phyloP scores from a whole-genome alignment of 441 rosid genomes.

The Pelargonium myrrhifolium region DNA sequence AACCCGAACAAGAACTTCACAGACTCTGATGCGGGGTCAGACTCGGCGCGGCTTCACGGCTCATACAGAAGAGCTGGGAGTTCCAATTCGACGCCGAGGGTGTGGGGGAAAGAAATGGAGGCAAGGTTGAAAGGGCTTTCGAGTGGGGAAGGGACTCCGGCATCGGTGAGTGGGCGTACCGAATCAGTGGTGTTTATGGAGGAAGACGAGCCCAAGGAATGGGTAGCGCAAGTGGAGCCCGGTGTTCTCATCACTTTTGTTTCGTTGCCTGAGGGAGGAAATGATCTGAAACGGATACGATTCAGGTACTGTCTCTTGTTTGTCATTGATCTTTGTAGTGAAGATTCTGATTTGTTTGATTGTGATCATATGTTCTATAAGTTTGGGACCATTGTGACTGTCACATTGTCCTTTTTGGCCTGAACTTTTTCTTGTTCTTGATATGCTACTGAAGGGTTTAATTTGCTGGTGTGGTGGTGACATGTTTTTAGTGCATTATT shows the following conservation, averaged over 20 bases:
- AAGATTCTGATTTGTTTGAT: slow-evolving; percentile 9
- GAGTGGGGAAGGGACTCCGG: slow-evolving; percentile 82
- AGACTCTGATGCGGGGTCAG: slow-evolving; percentile 58
- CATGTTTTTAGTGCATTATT: slow-evolving; percentile 4
- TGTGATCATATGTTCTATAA: slow-evolving; percentile 15
- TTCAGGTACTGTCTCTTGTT: slow-evolving; percentile 49
- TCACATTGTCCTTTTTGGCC: slow-evolving; percentile 15
- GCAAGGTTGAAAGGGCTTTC: slow-evolving; percentile 61
- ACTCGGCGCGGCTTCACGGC: slow-evolving; percentile 50
- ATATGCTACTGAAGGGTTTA: slow-evolving; percentile 14
- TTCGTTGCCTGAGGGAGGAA: slow-evolving; percentile 72
- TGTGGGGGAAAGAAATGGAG: slow-evolving; percentile 72
- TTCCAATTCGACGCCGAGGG: slow-evolving; percentile 48
- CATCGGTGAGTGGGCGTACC: slow-evolving; percentile 62
- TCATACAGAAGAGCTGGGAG: slow-evolving; percentile 68
- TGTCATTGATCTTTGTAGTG: slow-evolving; percentile 10
- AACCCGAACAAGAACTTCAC: slow-evolving; percentile 40
- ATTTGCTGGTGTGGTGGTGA: slow-evolving; percentile 13
- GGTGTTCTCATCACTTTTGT: slow-evolving; percentile 84
- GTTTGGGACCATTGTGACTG: not conserved
- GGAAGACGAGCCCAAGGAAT: slow-evolving; percentile 84
- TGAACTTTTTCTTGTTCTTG: slow-evolving; percentile 12
- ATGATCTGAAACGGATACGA: slow-evolving; percentile 77
- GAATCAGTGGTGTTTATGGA: slow-evolving; percentile 64
- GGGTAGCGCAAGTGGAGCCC: slow-evolving; percentile 96